Evolutionary conservation across 2,329 filamentous ascomycete species (phyloP), one percentile per base, ranked within the genome.

Genomic region (Leptographium galeiforme): DNA sequence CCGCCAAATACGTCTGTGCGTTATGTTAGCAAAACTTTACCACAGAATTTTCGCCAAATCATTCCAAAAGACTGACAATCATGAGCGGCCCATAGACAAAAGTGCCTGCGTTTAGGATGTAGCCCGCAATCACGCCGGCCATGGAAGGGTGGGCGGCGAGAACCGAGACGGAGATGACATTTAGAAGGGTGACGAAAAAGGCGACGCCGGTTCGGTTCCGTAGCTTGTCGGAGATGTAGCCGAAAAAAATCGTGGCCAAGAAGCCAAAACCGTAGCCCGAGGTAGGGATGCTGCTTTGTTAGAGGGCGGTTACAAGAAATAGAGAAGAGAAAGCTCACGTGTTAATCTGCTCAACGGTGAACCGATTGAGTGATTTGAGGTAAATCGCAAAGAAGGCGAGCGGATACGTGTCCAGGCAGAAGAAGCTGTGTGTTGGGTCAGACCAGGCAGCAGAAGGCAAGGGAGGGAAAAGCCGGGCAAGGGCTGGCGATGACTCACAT

Each of bases 191-290:
- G 40, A 44, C 41, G 41, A 45, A 8, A n/a, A 45, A 25, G n/a
- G 40, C 33, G 14, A 51, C 18, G 18, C 40, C 41, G 10, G 33
- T 12, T 2, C 50, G 33, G 30, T 40, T 45, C 5, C 34, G 30
- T 4, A 51, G 33, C 40, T 50, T 44, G 10, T 61, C 60, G 3
- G 57, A 59, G 3, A 51, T 8, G 12, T 6, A 51, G 33, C 50
- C 50, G 18, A 51, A 51, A 7, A 51, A 36, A 8, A 45, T 34
- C 3, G 50, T 51, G 18, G 40, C 18, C n/a, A 51, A n/a, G 40
- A 51, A 36, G 41, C 50, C 50, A n/a, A 51, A 34, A 12, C 30
- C 50, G 12, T 51, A 39, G 16, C 16, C 30, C 11, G 40, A 10
- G 11, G 50, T 51, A 12, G 50, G 50, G 10, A 51, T 50, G 25